phyloP scores from a whole-genome alignment of 148 eudicot genomes.

The Chenopodium berlandieri region DNA sequence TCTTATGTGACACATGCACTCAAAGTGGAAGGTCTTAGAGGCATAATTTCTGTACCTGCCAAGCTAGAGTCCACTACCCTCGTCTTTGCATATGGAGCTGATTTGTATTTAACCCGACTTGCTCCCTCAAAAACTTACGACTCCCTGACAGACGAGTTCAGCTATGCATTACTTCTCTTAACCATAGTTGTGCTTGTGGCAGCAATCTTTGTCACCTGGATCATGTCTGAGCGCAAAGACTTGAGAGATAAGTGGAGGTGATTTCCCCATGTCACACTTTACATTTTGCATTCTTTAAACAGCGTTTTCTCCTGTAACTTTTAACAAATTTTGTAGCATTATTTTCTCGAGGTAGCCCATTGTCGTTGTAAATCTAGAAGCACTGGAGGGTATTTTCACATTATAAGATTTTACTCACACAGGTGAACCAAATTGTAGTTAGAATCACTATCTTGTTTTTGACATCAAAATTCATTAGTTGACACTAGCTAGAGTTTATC shows the following conservation, averaged over 20 bases:
- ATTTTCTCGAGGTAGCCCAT: slow-evolving; percentile 18
- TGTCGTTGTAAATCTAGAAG: slow-evolving; percentile 29
- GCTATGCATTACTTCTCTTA: slow-evolving; percentile 83
- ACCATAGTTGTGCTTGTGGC: slow-evolving; percentile 79
- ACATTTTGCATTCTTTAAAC: slow-evolving; percentile 13
- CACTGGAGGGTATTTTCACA: slow-evolving; percentile 12
- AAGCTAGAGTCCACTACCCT: slow-evolving; percentile 96
- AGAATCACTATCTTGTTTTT: not conserved
- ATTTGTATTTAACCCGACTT: slow-evolving; percentile 77
- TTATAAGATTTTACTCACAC: slow-evolving; percentile 1
- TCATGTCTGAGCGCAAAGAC: slow-evolving; percentile 87
- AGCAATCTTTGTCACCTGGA: slow-evolving; percentile 86
- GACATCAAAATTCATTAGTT: slow-evolving; percentile 6
- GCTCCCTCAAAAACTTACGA: slow-evolving; percentile 95
- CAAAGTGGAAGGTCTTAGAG: slow-evolving; percentile 93
- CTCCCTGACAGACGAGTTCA: slow-evolving; percentile 95
- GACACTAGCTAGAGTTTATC: not conserved
- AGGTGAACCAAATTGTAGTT: slow-evolving; percentile 11
- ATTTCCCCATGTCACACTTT: slow-evolving; percentile 5
- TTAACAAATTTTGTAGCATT: slow-evolving; percentile 36
- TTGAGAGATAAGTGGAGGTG: slow-evolving; percentile 96
- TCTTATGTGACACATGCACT: slow-evolving; percentile 80
- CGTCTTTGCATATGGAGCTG: slow-evolving; percentile 81
- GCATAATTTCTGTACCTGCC: slow-evolving; percentile 73
- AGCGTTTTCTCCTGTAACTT: slow-evolving; percentile 25